Evolutionary conservation across 140 eudicot genomes (phyloP), one percentile per base, ranked within the genome.

Genomic region (Senecio squalidus): DNA sequence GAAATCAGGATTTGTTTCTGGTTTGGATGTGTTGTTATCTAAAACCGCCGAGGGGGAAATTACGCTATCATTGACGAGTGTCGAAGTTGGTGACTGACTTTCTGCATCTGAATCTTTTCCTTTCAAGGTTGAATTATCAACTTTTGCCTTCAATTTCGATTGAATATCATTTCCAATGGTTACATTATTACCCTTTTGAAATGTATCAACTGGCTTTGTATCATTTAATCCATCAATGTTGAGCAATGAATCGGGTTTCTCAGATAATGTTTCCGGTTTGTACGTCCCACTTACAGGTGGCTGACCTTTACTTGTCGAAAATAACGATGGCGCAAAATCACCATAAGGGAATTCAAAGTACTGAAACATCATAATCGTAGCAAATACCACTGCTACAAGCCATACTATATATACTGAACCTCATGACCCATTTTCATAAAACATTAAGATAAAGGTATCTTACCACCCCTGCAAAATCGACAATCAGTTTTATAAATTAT

Each of bases 311-410:
- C 65, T 26, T 5, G 50, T 34, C 15, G 85, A 43, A 67, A 83
- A 74, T 41, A 83, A 48, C 58, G 94, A 78, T 2, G 89, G 71
- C 10, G 76, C 27, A 67, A 68, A 65, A 62, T 70, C 72, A 13
- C 82, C 77, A 46, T 83, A 86, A 33, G 96, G 94, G 52, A 86
- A 80, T 74, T 86, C 96, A 58, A 81, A 62, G 61, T 75, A 84
- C 73, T 84, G 96, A 21, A 82, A 66, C 64, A 77, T 59, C 62
- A 86, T 60, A 64, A 81, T 54, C 24, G 68, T 43, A 4, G 79
- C 85, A 60, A 91, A 86, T 20, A 79, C 66, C 41, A 77, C 55
- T 9, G 84, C 94, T 45, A 84, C 65, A n/a, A 91, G 72, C 94
- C 82, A 76, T 46, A 83, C 58, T 55, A 53, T 31, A 71, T 21